Conservation (phyloP, 164 flowering plant genomes). For the Taxillus chinensis region DNA sequence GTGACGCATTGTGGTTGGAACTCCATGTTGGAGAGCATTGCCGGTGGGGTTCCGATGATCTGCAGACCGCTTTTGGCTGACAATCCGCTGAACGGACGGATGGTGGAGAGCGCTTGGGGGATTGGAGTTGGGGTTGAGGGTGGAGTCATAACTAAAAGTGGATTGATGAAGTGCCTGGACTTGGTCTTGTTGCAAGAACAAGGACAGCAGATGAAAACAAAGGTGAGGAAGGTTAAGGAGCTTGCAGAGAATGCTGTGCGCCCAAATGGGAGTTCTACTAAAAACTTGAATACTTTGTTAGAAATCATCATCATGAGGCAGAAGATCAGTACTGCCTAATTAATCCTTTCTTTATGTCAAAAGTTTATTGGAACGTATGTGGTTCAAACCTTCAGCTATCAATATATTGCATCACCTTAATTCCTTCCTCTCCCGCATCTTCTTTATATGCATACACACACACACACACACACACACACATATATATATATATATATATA, state of each 20-base stretch:
- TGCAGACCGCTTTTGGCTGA: constrained; percentile 36
- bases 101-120: constrained; percentile 19
- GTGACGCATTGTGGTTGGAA: constrained; percentile 45
- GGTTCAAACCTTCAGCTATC: too few relatives aligned
- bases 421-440: not conserved
- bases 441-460: too few relatives aligned
- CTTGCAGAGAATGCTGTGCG: constrained; percentile 18
- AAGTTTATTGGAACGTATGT: too few relatives aligned
- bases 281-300: constrained; percentile 14
- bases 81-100: constrained; percentile 22
- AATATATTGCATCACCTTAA: too few relatives aligned
- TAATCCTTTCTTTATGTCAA: too few relatives aligned
- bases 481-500: too few relatives aligned
- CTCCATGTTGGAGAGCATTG: constrained; percentile 27
- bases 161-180: constrained; percentile 9
- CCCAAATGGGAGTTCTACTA: constrained; percentile 20
- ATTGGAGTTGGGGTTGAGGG: constrained; percentile 26
- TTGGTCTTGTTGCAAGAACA: constrained; percentile 14
- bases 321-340: not conserved
- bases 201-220: constrained; percentile 27
- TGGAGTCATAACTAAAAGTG: constrained; percentile 18
- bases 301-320: constrained; percentile 4
- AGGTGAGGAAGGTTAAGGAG: constrained; percentile 4
- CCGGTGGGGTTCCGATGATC: constrained; percentile 28
- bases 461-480: too few relatives aligned